Conservation (phyloP, 495 filamentous ascomycete genomes). For the Sordaria brevicollis region DNA sequence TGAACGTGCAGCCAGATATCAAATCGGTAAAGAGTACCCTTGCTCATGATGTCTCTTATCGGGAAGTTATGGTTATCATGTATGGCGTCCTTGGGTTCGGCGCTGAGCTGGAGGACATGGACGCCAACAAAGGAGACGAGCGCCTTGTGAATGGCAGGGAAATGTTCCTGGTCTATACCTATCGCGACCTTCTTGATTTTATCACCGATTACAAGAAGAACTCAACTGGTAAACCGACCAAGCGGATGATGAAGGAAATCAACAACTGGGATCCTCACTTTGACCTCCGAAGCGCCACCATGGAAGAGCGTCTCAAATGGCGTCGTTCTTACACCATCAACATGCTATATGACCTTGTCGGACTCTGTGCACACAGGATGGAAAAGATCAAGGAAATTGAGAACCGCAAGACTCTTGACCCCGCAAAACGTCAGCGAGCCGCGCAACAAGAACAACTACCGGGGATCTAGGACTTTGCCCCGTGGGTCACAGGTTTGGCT, state of each 20-base stretch:
- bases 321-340: constrained; percentile 38
- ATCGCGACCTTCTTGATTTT: constrained; percentile 33
- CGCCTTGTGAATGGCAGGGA: constrained; percentile 27
- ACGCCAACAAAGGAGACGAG: constrained; percentile 5
- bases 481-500: constrained; percentile 25
- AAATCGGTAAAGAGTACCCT: constrained; percentile 35
- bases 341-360: constrained; percentile 42
- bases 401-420: background rate
- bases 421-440: background rate
- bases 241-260: constrained; percentile 27
- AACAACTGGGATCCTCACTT: constrained; percentile 33
- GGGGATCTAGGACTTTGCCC: constrained; percentile 31
- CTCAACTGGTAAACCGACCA: constrained; percentile 35
- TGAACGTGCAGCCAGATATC: constrained; percentile 18
- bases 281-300: constrained; percentile 26
- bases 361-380: constrained; percentile 12
- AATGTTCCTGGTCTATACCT: constrained; percentile 31
- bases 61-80: constrained; percentile 26
- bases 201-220: constrained; percentile 35
- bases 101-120: background rate
- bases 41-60: constrained; percentile 27
- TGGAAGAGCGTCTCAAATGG: constrained; percentile 31
- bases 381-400: background rate
- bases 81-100: constrained; percentile 15
- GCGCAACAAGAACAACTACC: constrained; percentile 26